A percentile compares a stretch with the other conserved stretches of the same genome.
Evolutionary conservation across 257 asterid species (phyloP).

Genomic region (Agastache rugosa): DNA sequence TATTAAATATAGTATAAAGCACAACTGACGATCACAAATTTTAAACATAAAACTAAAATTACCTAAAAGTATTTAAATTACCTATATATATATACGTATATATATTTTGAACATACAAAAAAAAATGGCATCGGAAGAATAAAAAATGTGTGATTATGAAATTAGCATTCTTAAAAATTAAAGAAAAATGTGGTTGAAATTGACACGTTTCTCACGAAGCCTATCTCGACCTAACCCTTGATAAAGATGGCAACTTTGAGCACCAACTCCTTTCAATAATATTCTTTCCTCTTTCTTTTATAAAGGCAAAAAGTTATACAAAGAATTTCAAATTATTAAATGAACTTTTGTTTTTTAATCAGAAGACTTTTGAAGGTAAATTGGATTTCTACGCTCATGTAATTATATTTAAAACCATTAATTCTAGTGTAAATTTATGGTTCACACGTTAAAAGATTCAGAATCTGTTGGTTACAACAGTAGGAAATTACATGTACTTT

Average conservation of each 20-base stretch:
- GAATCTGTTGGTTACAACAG: too few species aligned
- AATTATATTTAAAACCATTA: neutral
- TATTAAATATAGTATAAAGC: too few species aligned
- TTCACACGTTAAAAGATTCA: too few species aligned
- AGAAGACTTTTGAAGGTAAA: neutral
- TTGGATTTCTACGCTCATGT: neutral
- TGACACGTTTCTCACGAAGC: conserved; percentile 37
- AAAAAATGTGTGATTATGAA: too few species aligned
- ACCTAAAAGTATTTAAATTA: neutral
- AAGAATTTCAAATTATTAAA: neutral
- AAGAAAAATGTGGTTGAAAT: conserved; percentile 7
- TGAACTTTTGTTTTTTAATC: neutral
- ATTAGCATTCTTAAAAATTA: neutral
- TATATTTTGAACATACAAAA: too few species aligned
- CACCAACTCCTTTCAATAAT: conserved; percentile 24
- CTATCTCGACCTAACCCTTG: conserved; percentile 34
- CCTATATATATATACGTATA: too few species aligned
- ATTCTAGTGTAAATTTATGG: neutral
- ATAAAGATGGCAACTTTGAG: conserved; percentile 30
- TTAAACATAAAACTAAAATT: neutral
- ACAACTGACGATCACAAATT: too few species aligned
- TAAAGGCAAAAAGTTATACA: conserved; percentile 32
- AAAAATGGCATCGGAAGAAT: too few species aligned
- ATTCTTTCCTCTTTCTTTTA: conserved; percentile 8
- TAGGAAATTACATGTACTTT: too few species aligned